Evolutionary conservation across 2,329 filamentous ascomycete species (phyloP).

Genomic region (Hypomyces rosellus): DNA sequence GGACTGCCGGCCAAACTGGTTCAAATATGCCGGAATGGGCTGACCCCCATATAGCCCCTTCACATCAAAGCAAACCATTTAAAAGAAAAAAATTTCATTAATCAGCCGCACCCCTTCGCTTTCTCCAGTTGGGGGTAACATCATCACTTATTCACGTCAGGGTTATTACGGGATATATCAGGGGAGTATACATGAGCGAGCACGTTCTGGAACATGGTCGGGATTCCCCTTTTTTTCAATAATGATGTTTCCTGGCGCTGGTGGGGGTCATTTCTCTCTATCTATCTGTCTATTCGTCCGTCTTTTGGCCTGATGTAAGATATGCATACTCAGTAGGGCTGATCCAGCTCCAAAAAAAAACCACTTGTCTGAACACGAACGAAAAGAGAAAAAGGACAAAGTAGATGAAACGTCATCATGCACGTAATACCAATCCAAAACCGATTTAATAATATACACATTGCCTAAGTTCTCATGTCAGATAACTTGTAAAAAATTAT

Average conservation of each 20-base stretch:
- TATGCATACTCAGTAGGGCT: too few species aligned
- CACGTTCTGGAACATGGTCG: slow-evolving; percentile 9
- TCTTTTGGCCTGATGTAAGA: too few species aligned
- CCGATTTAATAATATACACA: slow-evolving; percentile 2
- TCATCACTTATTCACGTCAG: slow-evolving; percentile 9
- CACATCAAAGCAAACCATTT: too few species aligned
- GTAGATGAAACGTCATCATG: too few species aligned
- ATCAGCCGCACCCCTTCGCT: background rate
- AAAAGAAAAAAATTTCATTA: background rate
- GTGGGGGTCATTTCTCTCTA: slow-evolving; percentile 2
- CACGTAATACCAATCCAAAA: too few species aligned
- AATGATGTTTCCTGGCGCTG: slow-evolving; percentile 17
- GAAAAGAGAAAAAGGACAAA: background rate
- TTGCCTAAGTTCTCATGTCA: slow-evolving; percentile 8
- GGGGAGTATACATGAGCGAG: background rate
- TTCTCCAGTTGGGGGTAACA: too few species aligned
- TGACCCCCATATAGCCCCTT: slow-evolving; percentile 31
- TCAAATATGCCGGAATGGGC: slow-evolving; percentile 84
- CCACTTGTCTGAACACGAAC: too few species aligned
- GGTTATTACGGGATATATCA: slow-evolving; percentile 12
- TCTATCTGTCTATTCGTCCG: too few species aligned
- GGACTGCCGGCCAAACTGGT: slow-evolving; percentile 94
- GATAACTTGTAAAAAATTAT: background rate
- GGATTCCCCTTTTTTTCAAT: background rate
- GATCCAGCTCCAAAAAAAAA: too few species aligned